These are phyloP conservation scores for Escovopsis sp. DNA, from an alignment of 2,329 filamentous ascomycete species.

Conservation along the genomic window DNA sequence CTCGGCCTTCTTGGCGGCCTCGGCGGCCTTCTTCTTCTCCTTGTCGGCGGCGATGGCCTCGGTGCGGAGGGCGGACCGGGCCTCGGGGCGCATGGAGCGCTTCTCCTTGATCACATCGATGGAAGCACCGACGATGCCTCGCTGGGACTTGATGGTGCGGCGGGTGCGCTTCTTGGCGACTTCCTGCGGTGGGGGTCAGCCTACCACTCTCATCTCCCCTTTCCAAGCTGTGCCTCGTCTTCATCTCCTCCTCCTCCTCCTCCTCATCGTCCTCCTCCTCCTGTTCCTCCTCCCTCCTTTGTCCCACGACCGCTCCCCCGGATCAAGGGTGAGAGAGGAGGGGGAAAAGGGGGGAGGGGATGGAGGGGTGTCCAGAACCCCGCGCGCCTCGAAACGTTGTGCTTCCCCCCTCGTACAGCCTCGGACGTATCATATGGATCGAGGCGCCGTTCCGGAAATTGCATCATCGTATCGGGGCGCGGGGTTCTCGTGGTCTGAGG, in stretches of 20 bases:
- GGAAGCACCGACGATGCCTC: constrained; percentile 96
- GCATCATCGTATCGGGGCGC: not conserved
- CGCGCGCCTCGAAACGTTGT: too few relatives aligned
- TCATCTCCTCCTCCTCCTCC: too few relatives aligned
- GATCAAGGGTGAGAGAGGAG: too few relatives aligned
- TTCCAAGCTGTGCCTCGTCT: too few relatives aligned
- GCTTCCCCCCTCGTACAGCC: too few relatives aligned
- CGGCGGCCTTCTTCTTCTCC: constrained; percentile 86
- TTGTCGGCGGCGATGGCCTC: constrained; percentile 94
- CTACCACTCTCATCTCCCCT: too few relatives aligned
- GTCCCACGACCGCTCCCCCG: not conserved
- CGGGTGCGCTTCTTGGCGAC: constrained; percentile 99
- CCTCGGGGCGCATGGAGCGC: constrained; percentile 87
- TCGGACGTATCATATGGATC: too few relatives aligned
- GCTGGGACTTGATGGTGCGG: constrained; percentile 96
- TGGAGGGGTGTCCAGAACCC: too few relatives aligned
- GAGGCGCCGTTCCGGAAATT: too few relatives aligned
- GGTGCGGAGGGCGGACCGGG: constrained; percentile 76
- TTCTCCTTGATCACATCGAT: constrained; percentile 99
- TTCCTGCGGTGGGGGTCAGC: constrained; percentile 55
- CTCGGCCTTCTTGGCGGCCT: constrained; percentile 94
- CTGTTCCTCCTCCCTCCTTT: too few relatives aligned
- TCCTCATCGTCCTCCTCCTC: not conserved
- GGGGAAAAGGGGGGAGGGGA: not conserved
- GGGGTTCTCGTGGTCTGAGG: not conserved